Percentiles rank a stretch among this genome's conserved stretches.
These are phyloP conservation scores for Psidium friedrichsthalianum DNA, from an alignment of 345 rosid genomes.

Conservation along the genomic window DNA sequence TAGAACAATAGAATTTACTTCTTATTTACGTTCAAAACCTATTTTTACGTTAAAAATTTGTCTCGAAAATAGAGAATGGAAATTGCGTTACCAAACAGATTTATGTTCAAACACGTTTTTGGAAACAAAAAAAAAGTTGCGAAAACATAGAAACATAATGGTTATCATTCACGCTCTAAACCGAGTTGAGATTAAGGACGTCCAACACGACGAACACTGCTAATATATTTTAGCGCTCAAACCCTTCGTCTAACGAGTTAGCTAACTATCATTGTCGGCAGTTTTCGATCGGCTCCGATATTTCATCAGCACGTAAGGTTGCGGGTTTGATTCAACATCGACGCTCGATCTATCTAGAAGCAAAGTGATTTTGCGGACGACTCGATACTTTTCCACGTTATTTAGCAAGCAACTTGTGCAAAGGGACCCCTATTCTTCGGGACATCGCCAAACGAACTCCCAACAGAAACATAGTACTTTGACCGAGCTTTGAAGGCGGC, in stretches of 20 bases:
- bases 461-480: background rate
- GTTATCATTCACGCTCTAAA: no score
- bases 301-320: background rate
- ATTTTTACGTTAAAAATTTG: no score
- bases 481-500: background rate
- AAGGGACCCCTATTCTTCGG: background rate
- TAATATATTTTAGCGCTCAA: background rate
- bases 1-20: no score
- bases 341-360: background rate
- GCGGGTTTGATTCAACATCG: background rate
- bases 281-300: background rate
- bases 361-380: background rate
- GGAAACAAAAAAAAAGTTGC: no score
- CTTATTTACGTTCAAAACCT: no score
- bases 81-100: no score
- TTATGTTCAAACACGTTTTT: no score
- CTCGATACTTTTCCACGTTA: background rate
- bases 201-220: no score
- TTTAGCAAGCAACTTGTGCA: background rate
- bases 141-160: no score
- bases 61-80: no score
- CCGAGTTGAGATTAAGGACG: no score
- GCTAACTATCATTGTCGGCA: fast-evolving
- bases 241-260: background rate
- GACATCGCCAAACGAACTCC: background rate